Base-by-base conservation (phyloP, 805 yeast species). In the Spathaspora passalidarum region DNA sequence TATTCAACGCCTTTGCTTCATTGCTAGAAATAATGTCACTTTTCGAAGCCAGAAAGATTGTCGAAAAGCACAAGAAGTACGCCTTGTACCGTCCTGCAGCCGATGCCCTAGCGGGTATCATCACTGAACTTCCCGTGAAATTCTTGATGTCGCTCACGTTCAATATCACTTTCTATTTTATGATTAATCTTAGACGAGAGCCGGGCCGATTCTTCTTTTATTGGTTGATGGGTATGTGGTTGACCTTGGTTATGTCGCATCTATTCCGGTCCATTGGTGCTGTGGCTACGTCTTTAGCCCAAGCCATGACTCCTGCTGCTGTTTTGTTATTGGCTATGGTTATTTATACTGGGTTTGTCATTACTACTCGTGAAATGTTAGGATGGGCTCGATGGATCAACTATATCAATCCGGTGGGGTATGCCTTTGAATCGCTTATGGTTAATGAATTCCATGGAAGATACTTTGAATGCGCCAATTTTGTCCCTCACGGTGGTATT, bases 61-160 rank as follows among this genome's bases (percentile, higher is more conserved):
- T 84, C 21, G 78, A 77, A 54, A 86, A 87, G 57, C 95, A 87
- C 59, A 81, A 82, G 56, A 75, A 76, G 41, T 87, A 83, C 54
- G 81, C 88, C 0, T 74, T 86, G 47, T 88, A 84, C 60, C 81
- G 82, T 48, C 90, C 91, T 2, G 75, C 88, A 11, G 81, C 88
- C 2, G 92, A 86, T 56, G 86, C 88, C 1, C 53, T 86, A 3
- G 83, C 88, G 0, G 69, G 80, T 4, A 69, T 81, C 39, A 48
- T 84, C 3, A 75, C 87, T 2, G 84, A 80, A 42, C 61, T 86
- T 48, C 91, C 92, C 2, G 71, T 80, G 45, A 85, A 85, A 62
- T 49, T 69, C 5, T 46, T 54, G 18, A 61, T 60, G 62, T 61
- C 70, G 4, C 46, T 59, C 14, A 47, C 57, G 13, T 67, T 68